Base-by-base conservation (phyloP, 805 yeast genomes). In the Kluyveromyces lactis region DNA sequence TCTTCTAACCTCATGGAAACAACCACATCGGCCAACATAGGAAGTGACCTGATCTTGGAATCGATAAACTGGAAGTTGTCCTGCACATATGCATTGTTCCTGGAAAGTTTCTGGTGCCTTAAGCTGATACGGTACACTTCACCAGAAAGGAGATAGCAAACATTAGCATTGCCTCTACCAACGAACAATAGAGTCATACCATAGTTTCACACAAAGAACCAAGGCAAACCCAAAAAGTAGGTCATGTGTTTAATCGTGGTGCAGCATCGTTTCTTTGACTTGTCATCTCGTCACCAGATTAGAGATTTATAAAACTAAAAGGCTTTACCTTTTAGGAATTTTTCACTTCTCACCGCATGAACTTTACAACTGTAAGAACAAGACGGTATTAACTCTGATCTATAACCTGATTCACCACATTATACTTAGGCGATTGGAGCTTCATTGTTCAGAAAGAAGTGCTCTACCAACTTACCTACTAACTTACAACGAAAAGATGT, bases 111-210 rank as follows among this genome's bases (percentile, higher is more conserved):
- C 2, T 33, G 18, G 31, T 39, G 47, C 24, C 58, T 43, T 18
- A 53, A 48, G 34, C 58, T 52, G 23, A 53, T 44, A n/a, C 64
- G 41, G 23, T 49, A 55, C 2, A 56, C 28, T 30, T 34, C 33
- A 37, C 46, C 51, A 2, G 46, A 50, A 21, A 31, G 40, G 15
- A 44, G 47, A 30, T 56, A 36, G 12, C 57, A 18, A 1, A 54
- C 39, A 33, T 58, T 58, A 3, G 62, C 62, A 33, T 51, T 55
- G 3, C 63, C 62, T n/a, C 34, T 44, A 44, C 15, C 48, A 54
- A 16, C 47, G 41, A 2, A 27, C 16, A 21, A 6, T 9, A 21
- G 9, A 21, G 8, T 21, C 24, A 21, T 21, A 52, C 41, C 42
- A 21, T 21, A 6, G 9, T 21, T 36, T 37, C 53, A 51, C 50